Evolutionary conservation across 768 basidiomycete species (phyloP).

Genomic region (Cyclocybe aegerita): DNA sequence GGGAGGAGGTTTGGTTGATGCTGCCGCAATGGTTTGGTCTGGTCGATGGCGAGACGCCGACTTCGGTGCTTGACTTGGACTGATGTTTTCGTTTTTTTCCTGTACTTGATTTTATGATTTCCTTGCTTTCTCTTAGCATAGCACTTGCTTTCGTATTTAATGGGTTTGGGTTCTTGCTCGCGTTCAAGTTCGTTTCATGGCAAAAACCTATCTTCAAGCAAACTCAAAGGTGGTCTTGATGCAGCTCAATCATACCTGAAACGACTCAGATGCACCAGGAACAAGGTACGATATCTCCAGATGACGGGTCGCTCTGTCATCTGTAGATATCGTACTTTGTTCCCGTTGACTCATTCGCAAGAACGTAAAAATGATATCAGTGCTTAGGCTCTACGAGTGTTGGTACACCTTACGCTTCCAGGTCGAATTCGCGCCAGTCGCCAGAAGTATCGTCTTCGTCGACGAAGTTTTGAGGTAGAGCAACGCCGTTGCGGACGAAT

Average conservation of each 20-base stretch:
- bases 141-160: background rate
- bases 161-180: no score
- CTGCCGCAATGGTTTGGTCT: constrained; percentile 69
- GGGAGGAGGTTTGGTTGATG: constrained; percentile 60
- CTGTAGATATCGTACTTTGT: constrained; percentile 13
- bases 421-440: background rate
- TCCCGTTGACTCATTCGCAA: constrained; percentile 21
- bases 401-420: constrained; percentile 8
- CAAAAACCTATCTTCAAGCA: no score
- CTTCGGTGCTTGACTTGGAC: constrained; percentile 17
- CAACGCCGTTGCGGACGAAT: background rate
- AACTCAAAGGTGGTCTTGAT: no score
- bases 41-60: constrained; percentile 16
- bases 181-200: no score
- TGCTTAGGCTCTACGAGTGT: background rate
- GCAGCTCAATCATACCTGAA: background rate
- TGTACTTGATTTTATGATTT: background rate
- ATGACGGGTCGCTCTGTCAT: constrained; percentile 7
- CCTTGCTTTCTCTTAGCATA: background rate
- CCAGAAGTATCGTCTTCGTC: background rate
- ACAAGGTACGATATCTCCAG: constrained; percentile 15
- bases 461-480: background rate
- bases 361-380: constrained; percentile 1
- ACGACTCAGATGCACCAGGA: constrained; percentile 20
- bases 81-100: constrained; percentile 2